A percentile compares a stretch with the other conserved stretches of the same genome.
These are phyloP conservation scores for Colletotrichum plurivorum DNA, from an alignment of 2,329 filamentous ascomycete genomes.

Conservation along the genomic window DNA sequence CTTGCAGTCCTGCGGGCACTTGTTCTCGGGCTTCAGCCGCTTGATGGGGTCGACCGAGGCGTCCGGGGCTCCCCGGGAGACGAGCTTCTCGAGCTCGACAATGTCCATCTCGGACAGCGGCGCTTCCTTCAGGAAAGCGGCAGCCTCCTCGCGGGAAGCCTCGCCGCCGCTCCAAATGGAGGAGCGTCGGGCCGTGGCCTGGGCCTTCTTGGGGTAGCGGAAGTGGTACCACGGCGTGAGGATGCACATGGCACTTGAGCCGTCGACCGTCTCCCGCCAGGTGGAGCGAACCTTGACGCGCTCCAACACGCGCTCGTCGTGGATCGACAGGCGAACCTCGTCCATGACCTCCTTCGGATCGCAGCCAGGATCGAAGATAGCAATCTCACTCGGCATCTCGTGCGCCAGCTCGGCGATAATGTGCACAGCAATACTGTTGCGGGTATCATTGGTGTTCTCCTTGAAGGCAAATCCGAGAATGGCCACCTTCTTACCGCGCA, in stretches of 20 bases:
- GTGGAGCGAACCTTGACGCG: conserved; percentile 69
- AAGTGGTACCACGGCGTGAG: conserved; percentile 69
- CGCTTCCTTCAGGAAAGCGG: conserved; percentile 38
- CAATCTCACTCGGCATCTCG: conserved; percentile 74
- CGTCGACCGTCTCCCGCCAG: conserved; percentile 41
- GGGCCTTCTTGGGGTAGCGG: conserved; percentile 48
- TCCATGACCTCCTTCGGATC: conserved; percentile 64
- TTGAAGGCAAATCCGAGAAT: conserved; percentile 86
- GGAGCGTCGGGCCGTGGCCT: conserved; percentile 36
- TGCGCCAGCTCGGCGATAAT: conserved; percentile 76
- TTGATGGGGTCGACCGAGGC: conserved; percentile 61
- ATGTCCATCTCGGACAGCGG: conserved; percentile 48
- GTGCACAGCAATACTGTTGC: conserved; percentile 78
- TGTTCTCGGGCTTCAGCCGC: conserved; percentile 55
- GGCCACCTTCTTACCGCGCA: conserved; percentile 79
- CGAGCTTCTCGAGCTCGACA: conserved; percentile 45
- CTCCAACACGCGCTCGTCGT: conserved; percentile 69
- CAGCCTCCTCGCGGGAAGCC: conserved; percentile 34
- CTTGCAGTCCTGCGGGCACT: conserved; percentile 64
- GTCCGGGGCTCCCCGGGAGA: conserved; percentile 47
- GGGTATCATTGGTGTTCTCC: conserved; percentile 82
- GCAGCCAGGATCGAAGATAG: conserved; percentile 78
- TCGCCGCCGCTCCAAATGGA: conserved; percentile 37
- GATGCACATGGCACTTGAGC: conserved; percentile 60
- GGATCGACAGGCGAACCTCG: conserved; percentile 64